These are phyloP conservation scores for Botrytis elliptica DNA, from an alignment of 2,329 filamentous ascomycete genomes.

Conservation along the genomic window DNA sequence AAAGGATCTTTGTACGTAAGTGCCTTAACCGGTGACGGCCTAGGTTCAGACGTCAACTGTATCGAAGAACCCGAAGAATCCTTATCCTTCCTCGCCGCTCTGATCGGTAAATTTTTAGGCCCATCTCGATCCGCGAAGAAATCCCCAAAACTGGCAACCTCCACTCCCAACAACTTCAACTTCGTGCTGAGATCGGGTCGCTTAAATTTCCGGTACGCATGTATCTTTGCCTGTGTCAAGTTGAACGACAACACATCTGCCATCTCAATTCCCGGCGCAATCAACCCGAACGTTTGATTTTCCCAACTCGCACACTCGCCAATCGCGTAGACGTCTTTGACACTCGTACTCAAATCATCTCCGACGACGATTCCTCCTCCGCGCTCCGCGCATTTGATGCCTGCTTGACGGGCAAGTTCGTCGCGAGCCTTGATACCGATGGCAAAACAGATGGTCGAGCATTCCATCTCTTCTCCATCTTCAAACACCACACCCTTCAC, in stretches of 20 bases:
- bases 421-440: conserved; percentile 83
- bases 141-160: conserved; percentile 90
- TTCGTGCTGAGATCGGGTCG: conserved; percentile 87
- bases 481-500: conserved; percentile 77
- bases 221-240: conserved; percentile 75
- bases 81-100: conserved; percentile 48
- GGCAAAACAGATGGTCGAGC: conserved; percentile 83
- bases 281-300: conserved; percentile 81
- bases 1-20: conserved; percentile 89
- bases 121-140: conserved; percentile 90
- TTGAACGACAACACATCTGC: conserved; percentile 90
- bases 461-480: conserved; percentile 74
- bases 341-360: conserved; percentile 66
- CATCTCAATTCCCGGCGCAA: conserved; percentile 89
- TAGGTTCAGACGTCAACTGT: conserved; percentile 53
- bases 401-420: conserved; percentile 67
- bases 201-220: conserved; percentile 70
- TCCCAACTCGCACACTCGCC: conserved; percentile 92
- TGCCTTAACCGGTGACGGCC: conserved; percentile 68
- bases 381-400: conserved; percentile 69
- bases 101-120: conserved; percentile 68
- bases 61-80: conserved; percentile 44
- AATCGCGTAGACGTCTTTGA: conserved; percentile 76
- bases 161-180: conserved; percentile 82
- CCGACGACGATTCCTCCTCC: conserved; percentile 68